phyloP scores from a whole-genome alignment of 2,329 filamentous ascomycete genomes.

The Fusarium paranaense region DNA sequence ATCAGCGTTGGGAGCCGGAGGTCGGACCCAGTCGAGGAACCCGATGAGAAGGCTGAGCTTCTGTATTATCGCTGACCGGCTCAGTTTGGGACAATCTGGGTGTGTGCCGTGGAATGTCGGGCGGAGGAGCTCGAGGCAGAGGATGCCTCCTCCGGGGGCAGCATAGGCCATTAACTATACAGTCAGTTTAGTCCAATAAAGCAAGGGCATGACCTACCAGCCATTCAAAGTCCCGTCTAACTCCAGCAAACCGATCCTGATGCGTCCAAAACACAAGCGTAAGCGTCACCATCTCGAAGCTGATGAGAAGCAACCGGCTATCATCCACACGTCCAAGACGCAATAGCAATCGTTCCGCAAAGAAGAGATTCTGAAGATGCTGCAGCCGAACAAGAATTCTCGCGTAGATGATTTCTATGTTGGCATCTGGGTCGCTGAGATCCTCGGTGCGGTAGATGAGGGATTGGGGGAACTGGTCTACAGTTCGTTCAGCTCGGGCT shows the following conservation, averaged over 20 bases:
- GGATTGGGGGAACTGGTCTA: slow-evolving; percentile 52
- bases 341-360: slow-evolving; percentile 67
- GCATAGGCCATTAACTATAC: slow-evolving; percentile 61
- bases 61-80: slow-evolving; percentile 62
- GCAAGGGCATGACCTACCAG: slow-evolving; percentile 49
- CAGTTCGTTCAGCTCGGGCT: slow-evolving; percentile 46
- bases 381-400: slow-evolving; percentile 61
- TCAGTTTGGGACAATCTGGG: slow-evolving; percentile 50
- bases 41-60: slow-evolving; percentile 63
- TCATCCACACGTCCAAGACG: slow-evolving; percentile 54
- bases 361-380: slow-evolving; percentile 68
- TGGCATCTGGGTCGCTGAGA: slow-evolving; percentile 48
- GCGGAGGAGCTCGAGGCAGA: slow-evolving; percentile 62
- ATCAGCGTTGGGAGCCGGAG: slow-evolving; percentile 60
- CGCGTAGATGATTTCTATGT: slow-evolving; percentile 52
- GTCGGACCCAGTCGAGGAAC: slow-evolving; percentile 63
- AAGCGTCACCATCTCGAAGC: slow-evolving; percentile 60
- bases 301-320: slow-evolving; percentile 56
- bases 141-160: slow-evolving; percentile 61
- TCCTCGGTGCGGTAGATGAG: slow-evolving; percentile 54
- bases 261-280: slow-evolving; percentile 63
- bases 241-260: slow-evolving; percentile 56
- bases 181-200: neutral
- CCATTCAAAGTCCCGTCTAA: slow-evolving; percentile 61
- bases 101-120: slow-evolving; percentile 52